Percentiles rank a stretch among this genome's conserved stretches.
phyloP scores from a whole-genome alignment of 768 basidiomycete species.

The Amanita polypyramis region DNA sequence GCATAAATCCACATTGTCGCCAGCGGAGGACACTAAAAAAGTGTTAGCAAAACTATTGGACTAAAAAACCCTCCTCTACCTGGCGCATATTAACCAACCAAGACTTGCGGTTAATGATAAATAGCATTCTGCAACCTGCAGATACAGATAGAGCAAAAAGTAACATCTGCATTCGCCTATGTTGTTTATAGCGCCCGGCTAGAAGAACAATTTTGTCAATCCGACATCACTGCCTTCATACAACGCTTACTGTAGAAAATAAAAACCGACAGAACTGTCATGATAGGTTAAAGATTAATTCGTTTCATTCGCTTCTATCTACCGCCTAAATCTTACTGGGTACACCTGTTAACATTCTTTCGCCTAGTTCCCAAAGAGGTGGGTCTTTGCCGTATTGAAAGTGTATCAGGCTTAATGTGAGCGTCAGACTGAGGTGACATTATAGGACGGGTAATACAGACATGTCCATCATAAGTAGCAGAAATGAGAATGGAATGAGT shows the following conservation, averaged over 20 bases:
- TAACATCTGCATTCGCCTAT: conserved; percentile 39
- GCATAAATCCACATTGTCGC: conserved; percentile 74
- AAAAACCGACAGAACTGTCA: conserved; percentile 59
- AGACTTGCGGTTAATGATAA: conserved; percentile 54
- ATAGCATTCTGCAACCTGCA: conserved; percentile 60
- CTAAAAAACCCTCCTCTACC: conserved; percentile 25
- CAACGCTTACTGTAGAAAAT: conserved; percentile 59
- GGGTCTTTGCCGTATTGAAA: conserved; percentile 66
- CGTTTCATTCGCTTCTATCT: background rate
- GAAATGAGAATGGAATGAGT: conserved; percentile 65
- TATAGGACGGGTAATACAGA: conserved; percentile 27
- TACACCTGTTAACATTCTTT: conserved; percentile 51
- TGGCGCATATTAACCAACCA: conserved; percentile 70
- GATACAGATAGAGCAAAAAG: conserved; percentile 49
- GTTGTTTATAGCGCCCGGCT: conserved; percentile 60
- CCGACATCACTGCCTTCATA: background rate
- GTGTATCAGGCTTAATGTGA: conserved; percentile 52
- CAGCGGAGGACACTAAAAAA: conserved; percentile 57
- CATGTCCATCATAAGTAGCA: conserved; percentile 81
- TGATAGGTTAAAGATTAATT: background rate
- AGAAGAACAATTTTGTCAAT: background rate
- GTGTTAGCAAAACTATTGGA: background rate
- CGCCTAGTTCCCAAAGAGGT: conserved; percentile 33
- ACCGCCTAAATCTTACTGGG: conserved; percentile 51
- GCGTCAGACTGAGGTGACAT: conserved; percentile 4